These are phyloP conservation scores for Tylopilus sp. DNA, from an alignment of 1,284 basidiomycete genomes.

Conservation along the genomic window DNA sequence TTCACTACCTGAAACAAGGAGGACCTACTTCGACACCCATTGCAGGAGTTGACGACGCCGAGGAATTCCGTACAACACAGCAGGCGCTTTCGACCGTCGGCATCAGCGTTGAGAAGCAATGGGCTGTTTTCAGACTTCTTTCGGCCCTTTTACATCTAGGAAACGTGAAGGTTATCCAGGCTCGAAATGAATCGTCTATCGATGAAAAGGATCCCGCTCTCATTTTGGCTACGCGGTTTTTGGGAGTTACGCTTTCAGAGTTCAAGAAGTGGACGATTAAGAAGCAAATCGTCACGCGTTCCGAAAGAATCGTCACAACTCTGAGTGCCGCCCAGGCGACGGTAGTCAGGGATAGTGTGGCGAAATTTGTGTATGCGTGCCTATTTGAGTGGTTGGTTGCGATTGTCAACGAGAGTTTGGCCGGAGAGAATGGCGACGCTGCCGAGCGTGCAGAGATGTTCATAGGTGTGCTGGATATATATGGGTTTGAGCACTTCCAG, in stretches of 20 bases:
- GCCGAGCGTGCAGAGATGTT: conserved; percentile 90
- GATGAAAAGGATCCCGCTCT: conserved; percentile 84
- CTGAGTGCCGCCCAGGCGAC: conserved; percentile 86
- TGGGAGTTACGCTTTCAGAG: conserved; percentile 87
- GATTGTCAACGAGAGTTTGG: conserved; percentile 93
- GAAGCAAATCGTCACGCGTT: conserved; percentile 92
- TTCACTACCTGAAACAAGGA: conserved; percentile 92
- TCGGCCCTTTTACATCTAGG: conserved; percentile 94
- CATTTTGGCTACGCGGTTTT: conserved; percentile 77
- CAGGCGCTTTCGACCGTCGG: conserved; percentile 95
- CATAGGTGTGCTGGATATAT: conserved; percentile 97
- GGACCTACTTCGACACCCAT: conserved; percentile 85
- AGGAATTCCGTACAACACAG: conserved; percentile 92
- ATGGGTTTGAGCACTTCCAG: conserved; percentile 96
- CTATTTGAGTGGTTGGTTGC: conserved; percentile 98
- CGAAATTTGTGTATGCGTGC: conserved; percentile 98
- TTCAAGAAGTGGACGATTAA: conserved; percentile 99
- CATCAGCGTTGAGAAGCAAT: conserved; percentile 94
- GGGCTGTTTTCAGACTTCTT: conserved; percentile 94
- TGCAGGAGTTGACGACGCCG: conserved; percentile 87
- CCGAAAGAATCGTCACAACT: conserved; percentile 90
- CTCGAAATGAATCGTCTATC: conserved; percentile 79
- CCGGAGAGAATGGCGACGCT: conserved; percentile 84
- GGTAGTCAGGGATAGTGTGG: conserved; percentile 94
- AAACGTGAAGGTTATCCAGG: conserved; percentile 85